Evolutionary conservation across 2,329 filamentous ascomycete species (phyloP), one percentile per base, ranked within the genome.

Genomic region (Talaromyces sp.): DNA sequence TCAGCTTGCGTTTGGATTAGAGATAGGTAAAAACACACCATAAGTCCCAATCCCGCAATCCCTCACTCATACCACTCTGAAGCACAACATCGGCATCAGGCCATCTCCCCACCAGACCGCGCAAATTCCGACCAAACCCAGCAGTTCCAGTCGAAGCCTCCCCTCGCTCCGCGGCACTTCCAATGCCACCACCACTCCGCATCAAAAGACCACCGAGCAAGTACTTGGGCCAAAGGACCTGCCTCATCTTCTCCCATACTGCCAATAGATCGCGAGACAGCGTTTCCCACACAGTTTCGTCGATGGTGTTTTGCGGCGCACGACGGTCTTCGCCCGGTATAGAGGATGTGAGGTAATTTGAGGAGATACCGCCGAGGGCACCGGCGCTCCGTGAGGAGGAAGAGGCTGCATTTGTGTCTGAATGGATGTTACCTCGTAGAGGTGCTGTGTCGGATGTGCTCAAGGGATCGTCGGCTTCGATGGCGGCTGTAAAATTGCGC

Each of bases 281-380:
- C n/a, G 95, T 99, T 48, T 93, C 91, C 95, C 95, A 99, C 44
- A 99, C 95, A 1, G 88, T 88, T 80, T 99, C 95, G 77, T 99
- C 95, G 76, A 99, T 96, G 52, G 95, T 99, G 79, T 96, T 96
- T 68, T 89, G 87, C 7, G 92, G 86, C 16, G 95, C 93, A 66
- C 89, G 86, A 61, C 95, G 90, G 80, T 99, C 95, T 77, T 98
- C 93, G 68, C 95, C 95, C 2, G 89, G 89, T 72, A 99, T 96
- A 63, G 88, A 87, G 23, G 91, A 95, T 28, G 92, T 96, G 69
- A 97, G 84, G 76, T 93, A 96, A 72, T 83, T 87, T 74, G 93
- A 87, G 70, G 92, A 88, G 63, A 91, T 82, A 21, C 58, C 52
- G 21, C 52, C 48, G 11, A 57, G 31, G 3, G 33, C 61, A 14